A percentile compares a stretch with the other conserved stretches of the same genome.
Evolutionary conservation across 352 stramenopile species (phyloP).

Genomic region (Pythium apleroticum): DNA sequence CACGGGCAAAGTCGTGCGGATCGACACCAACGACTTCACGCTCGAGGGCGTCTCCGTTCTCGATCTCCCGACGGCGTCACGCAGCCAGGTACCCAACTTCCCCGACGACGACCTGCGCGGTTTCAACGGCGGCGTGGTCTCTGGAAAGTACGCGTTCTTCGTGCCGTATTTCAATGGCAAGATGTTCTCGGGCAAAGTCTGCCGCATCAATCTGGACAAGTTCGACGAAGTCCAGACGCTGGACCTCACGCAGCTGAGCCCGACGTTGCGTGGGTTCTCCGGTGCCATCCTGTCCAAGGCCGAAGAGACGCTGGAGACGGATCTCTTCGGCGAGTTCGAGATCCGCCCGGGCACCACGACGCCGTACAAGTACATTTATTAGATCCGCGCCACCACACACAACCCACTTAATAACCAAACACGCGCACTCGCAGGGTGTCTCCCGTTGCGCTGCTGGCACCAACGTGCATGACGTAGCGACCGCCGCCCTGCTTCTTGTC

Average conservation of each 20-base stretch:
- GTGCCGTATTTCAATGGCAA: conserved; percentile 73
- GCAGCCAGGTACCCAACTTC: conserved; percentile 70
- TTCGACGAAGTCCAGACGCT: conserved; percentile 80
- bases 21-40: conserved; percentile 73
- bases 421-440: conserved; percentile 27
- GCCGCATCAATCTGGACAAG: conserved; percentile 74
- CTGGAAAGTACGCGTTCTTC: conserved; percentile 82
- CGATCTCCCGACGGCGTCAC: conserved; percentile 48
- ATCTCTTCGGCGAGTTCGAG: conserved; percentile 66
- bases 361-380: conserved; percentile 71
- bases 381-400: too few species aligned
- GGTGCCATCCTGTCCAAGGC: conserved; percentile 53
- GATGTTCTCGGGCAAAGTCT: conserved; percentile 69
- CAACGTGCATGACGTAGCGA: conserved; percentile 54
- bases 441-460: not conserved
- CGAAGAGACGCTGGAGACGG: conserved; percentile 43
- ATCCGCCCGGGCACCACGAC: conserved; percentile 62
- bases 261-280: conserved; percentile 45
- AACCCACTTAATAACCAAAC: conserved; percentile 31
- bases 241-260: conserved; percentile 55
- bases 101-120: conserved; percentile 58
- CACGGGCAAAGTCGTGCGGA: conserved; percentile 67
- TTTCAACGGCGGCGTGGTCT: conserved; percentile 67
- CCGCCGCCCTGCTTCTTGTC: conserved; percentile 87
- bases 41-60: conserved; percentile 44